These are phyloP conservation scores for Metschnikowia drakensbergensis DNA, from an alignment of 805 yeast species.

Conservation along the genomic window DNA sequence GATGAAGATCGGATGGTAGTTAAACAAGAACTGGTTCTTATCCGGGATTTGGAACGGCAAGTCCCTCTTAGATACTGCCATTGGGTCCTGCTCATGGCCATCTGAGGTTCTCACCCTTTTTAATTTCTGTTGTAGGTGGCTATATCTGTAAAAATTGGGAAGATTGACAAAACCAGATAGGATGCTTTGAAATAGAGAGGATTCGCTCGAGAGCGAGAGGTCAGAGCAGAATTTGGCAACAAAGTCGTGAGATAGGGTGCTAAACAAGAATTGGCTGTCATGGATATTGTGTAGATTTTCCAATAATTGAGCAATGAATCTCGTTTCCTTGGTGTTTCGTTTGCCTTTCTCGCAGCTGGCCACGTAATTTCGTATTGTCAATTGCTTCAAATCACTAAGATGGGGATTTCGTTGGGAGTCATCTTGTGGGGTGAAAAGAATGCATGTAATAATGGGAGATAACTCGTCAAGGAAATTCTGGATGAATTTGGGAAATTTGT, in stretches of 20 bases:
- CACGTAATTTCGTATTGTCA: constrained; percentile 1
- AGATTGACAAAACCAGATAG: constrained; percentile 40
- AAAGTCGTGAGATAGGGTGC: constrained; percentile 36
- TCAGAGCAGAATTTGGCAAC: constrained; percentile 37
- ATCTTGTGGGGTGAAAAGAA: constrained; percentile 19
- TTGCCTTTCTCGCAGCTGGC: constrained; percentile 12
- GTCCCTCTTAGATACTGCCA: constrained; percentile 26
- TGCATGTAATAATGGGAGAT: constrained; percentile 33
- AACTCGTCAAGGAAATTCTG: constrained; percentile 31
- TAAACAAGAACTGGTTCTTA: constrained; percentile 35
- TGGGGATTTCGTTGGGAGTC: constrained; percentile 14
- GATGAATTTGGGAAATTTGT: constrained; percentile 33
- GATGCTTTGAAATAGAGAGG: constrained; percentile 38
- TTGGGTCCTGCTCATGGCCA: neutral
- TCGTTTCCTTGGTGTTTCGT: constrained; percentile 19
- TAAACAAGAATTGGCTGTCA: constrained; percentile 28
- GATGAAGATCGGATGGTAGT: constrained; percentile 43
- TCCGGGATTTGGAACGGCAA: constrained; percentile 42
- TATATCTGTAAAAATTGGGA: constrained; percentile 42
- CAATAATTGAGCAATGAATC: constrained; percentile 32
- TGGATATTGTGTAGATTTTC: constrained; percentile 29
- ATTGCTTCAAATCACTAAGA: constrained; percentile 1
- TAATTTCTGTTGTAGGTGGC: constrained; percentile 32
- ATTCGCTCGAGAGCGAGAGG: constrained; percentile 36
- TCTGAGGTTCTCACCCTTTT: constrained; percentile 9